Evolutionary conservation across 148 eudicot species (phyloP), one percentile per base, ranked within the genome.

Genomic region (Simmondsia chinensis): DNA sequence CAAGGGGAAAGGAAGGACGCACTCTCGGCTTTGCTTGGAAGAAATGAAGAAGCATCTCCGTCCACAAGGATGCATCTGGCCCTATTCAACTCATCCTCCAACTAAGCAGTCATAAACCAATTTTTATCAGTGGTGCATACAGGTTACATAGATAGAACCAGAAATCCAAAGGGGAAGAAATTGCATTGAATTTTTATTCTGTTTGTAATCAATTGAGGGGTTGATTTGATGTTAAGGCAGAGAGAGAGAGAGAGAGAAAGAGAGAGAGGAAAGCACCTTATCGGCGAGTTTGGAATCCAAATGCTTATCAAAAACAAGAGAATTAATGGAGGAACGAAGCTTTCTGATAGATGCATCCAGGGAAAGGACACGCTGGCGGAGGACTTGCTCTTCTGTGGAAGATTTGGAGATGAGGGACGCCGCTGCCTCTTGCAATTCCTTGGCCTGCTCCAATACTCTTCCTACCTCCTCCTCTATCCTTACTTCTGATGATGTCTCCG

Each of bases 31-130:
- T 81, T 76, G 20, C 79, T 68, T 0, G 97, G 97, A 22, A 85
- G 75, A 68, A 81, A 89, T 8, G 93, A 75, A 5, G 97, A 83
- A 19, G 84, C 95, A 70, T 85, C 88, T 55, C 97, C 93, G 64
- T 89, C 97, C 35, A 68, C 76, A 65, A 89, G 56, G 26, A 59
- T 39, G 52, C 89, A 81, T 38, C 75, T 72, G 17, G 82, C 95
- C 65, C 72, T 73, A 52, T 48, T 57, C 39, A 85, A 63, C 54
- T 89, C 97, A 26, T 89, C 94, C 60, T 80, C 85, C 73, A 81
- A 47, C 97, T 89, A 28, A 59, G 45, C 9, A 22, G n/a, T 32
- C n/a, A 19, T 18, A 1, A 43, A 43, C 3, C 20, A 33, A 54
- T 16, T 10, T 48, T 8, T 42, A 51, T 31, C 11, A 22, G 26